A percentile compares a stretch with the other conserved stretches of the same genome.
phyloP scores from a whole-genome alignment of 2,329 filamentous ascomycete species.

The Ceratocystis huliohia region DNA sequence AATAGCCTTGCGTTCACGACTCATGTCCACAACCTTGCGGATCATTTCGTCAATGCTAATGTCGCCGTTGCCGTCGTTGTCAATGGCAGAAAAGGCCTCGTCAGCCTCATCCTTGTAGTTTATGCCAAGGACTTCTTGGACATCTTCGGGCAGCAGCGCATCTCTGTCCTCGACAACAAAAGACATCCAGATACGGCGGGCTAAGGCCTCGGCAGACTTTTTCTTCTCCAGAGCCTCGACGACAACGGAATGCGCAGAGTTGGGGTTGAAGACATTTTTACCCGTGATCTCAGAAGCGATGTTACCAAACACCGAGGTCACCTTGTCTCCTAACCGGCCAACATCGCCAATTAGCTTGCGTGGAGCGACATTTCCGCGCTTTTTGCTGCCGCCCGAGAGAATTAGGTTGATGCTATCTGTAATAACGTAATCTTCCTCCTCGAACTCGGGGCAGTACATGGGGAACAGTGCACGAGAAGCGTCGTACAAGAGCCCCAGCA shows the following conservation, averaged over 20 bases:
- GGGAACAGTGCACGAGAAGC: slow-evolving; percentile 81
- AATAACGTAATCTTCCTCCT: slow-evolving; percentile 84
- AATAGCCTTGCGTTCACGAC: slow-evolving; percentile 77
- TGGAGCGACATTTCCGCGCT: slow-evolving; percentile 55
- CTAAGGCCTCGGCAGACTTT: slow-evolving; percentile 75
- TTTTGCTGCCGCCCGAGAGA: slow-evolving; percentile 43
- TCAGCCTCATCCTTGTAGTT: slow-evolving; percentile 65
- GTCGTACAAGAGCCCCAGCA: slow-evolving; percentile 78
- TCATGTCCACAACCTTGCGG: slow-evolving; percentile 70
- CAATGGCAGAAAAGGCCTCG: slow-evolving; percentile 69
- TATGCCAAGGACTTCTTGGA: slow-evolving; percentile 73
- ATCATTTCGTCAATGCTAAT: slow-evolving; percentile 94
- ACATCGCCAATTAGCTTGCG: slow-evolving; percentile 67
- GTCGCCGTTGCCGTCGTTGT: slow-evolving; percentile 82
- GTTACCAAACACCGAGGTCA: slow-evolving; percentile 85
- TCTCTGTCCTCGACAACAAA: slow-evolving; percentile 87
- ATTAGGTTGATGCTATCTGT: slow-evolving; percentile 67
- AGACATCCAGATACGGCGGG: slow-evolving; percentile 94
- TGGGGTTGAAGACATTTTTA: slow-evolving; percentile 88
- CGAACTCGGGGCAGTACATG: slow-evolving; percentile 81
- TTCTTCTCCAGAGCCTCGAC: slow-evolving; percentile 78
- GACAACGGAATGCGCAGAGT: slow-evolving; percentile 79
- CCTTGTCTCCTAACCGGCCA: slow-evolving; percentile 77
- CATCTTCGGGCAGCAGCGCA: slow-evolving; percentile 63
- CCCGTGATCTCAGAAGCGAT: slow-evolving; percentile 90